Evolutionary conservation across 352 stramenopile genomes (phyloP), one percentile per base, ranked within the genome.

Genomic region (Salisapilia sapeloensis): DNA sequence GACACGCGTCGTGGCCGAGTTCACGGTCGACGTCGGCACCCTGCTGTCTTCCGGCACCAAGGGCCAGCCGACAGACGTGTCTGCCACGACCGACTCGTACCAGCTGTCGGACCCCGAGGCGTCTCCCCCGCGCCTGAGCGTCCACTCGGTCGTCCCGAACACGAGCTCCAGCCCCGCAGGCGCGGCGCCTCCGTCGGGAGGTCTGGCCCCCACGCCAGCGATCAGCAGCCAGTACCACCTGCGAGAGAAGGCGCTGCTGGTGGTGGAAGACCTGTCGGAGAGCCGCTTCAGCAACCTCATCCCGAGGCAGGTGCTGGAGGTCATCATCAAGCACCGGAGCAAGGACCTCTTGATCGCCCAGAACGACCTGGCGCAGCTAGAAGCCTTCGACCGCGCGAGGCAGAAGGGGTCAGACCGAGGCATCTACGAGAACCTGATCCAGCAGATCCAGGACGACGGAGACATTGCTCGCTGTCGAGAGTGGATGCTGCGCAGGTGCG

Each of bases 181-280:
- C 18, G 53, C 78, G 9, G 57, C 59, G 17, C 67, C 60, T 24
- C 51, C 65, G 4, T 55, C 71, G 5, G 64, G 33, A 17, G 67
- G 72, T 3, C 33, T 85, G 7, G 36, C 63, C 12, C 40, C 55
- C 12, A 54, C 51, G 2, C 63, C 78, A 15, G 77, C 63, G 2
- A 76, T 85, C 29, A 86, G 65, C 35, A 84, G 75, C 40, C 71
- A 87, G 45, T 91, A 87, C 42, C 75, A 87, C 32, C 82, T 91
- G 29, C 75, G 71, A 41, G 75, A 91, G 34, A 56, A 80, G 17
- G 71, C 61, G 0, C 38, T 91, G 12, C 38, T 90, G 8, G 75
- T 90, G 0, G 75, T 90, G 1, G 75, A 90, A 42, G 71, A 86
- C 29, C 39, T 90, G 8, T 84, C 67, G 0, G 75, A 90, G 33